Conservation (phyloP, 306 rosid genomes). For the Fragaria iinumae region DNA sequence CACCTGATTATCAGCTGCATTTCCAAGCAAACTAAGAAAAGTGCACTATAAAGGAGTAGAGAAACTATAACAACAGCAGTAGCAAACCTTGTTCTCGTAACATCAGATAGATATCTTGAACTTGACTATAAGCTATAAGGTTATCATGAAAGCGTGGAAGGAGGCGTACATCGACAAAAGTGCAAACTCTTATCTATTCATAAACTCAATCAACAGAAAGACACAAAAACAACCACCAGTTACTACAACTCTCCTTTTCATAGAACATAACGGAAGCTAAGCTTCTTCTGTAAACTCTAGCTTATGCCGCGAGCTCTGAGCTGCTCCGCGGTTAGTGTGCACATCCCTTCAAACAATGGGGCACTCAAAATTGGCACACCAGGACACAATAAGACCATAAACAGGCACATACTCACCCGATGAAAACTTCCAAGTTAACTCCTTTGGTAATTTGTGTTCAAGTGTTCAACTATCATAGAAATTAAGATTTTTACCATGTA, state of each 20-base stretch:
- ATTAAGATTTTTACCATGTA: slow-evolving; percentile 5
- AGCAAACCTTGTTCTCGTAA: not conserved
- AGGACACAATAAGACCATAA: not conserved
- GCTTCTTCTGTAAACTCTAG: not conserved
- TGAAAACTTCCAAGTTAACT: not conserved
- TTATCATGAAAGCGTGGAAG: not conserved
- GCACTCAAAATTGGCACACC: not conserved
- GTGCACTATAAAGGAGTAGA: not conserved
- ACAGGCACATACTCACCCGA: not conserved
- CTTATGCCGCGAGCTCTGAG: not conserved
- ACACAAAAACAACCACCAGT: no score
- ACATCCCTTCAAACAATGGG: not conserved
- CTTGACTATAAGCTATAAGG: not conserved
- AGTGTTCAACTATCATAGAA: not conserved
- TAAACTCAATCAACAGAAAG: not conserved
- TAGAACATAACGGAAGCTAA: not conserved
- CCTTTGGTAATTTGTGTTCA: not conserved
- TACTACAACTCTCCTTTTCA: not conserved
- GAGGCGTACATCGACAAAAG: not conserved
- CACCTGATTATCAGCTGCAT: slow-evolving; percentile 7
- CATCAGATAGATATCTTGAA: not conserved
- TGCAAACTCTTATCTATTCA: not conserved
- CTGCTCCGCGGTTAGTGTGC: not conserved
- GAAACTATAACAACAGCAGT: not conserved
- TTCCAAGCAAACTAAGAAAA: not conserved